A percentile compares a stretch with the other conserved stretches of the same genome.
Evolutionary conservation across 768 basidiomycete genomes (phyloP).

Genomic region (Trametes elegans): DNA sequence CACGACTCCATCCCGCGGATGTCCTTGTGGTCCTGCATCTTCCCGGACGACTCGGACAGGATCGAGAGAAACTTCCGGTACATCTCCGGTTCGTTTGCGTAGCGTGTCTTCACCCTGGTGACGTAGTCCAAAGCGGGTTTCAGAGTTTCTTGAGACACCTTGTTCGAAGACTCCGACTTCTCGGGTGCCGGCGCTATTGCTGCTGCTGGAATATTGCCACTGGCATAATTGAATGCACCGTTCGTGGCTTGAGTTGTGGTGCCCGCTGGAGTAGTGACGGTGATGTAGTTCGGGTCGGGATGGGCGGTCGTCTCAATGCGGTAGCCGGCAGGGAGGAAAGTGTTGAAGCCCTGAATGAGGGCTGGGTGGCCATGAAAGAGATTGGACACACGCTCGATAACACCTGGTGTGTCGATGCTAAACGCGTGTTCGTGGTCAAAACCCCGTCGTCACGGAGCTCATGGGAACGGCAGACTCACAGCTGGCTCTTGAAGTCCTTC

Average conservation of each 20-base stretch:
- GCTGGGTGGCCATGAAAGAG: constrained; percentile 88
- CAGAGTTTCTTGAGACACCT: constrained; percentile 33
- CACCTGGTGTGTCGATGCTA: constrained; percentile 97
- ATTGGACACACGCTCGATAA: constrained; percentile 91
- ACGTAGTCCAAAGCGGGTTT: constrained; percentile 92
- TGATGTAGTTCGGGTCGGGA: constrained; percentile 65
- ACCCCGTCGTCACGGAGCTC: not conserved
- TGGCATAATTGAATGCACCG: constrained; percentile 15
- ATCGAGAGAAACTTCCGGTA: constrained; percentile 80
- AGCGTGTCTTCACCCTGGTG: constrained; percentile 94
- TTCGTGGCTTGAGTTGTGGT: constrained; percentile 38
- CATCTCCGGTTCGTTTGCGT: constrained; percentile 73
- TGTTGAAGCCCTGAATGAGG: constrained; percentile 98
- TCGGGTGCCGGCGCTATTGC: not conserved
- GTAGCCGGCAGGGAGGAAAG: constrained; percentile 92
- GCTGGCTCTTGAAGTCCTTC: constrained; percentile 74
- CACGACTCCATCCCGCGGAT: constrained; percentile 35
- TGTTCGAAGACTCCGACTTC: not conserved
- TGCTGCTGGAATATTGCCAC: constrained; percentile 7
- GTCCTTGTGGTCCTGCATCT: constrained; percentile 37
- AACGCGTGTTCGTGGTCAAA: not conserved
- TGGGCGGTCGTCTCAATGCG: constrained; percentile 77
- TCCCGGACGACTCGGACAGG: constrained; percentile 59
- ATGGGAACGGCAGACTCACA: constrained; percentile 35
- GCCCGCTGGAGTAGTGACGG: constrained; percentile 75